A percentile compares a stretch with the other conserved stretches of the same genome.
phyloP scores from a whole-genome alignment of 805 yeast species.

The Candida easanensis region DNA sequence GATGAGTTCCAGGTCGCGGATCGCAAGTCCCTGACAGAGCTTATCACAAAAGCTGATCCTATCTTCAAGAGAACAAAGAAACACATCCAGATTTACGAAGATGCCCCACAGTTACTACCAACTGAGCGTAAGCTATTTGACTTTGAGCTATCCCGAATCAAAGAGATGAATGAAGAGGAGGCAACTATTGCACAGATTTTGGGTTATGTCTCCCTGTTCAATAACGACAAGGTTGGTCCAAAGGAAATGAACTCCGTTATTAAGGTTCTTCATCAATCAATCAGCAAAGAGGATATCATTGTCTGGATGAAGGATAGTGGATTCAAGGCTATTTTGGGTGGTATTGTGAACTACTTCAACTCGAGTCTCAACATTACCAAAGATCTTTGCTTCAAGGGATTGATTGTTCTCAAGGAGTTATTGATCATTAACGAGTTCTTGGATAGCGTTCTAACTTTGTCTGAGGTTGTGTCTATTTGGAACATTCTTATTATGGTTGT shows the following conservation, averaged over 20 bases:
- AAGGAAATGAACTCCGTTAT: constrained; percentile 20
- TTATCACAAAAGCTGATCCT: constrained; percentile 25
- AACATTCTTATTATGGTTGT: constrained; percentile 22
- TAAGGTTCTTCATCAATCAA: constrained; percentile 17
- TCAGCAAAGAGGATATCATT: constrained; percentile 10
- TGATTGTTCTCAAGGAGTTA: constrained; percentile 25
- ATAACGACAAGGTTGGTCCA: constrained; percentile 13
- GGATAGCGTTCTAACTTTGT: constrained; percentile 6
- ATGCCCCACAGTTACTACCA: constrained; percentile 6
- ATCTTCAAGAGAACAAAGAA: constrained; percentile 20
- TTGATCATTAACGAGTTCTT: constrained; percentile 20
- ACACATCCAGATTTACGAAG: constrained; percentile 26
- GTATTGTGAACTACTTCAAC: constrained; percentile 22
- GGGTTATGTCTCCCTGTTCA: constrained; percentile 10
- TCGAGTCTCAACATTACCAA: constrained; percentile 23
- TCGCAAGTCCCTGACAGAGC: constrained; percentile 17
- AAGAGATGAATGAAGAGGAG: constrained; percentile 6
- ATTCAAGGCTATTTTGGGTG: constrained; percentile 10
- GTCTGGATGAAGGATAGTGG: constrained; percentile 23
- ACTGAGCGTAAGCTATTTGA: constrained; percentile 19
- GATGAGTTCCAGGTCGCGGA: constrained; percentile 1
- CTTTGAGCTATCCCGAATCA: constrained; percentile 16
- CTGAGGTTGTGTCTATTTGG: constrained; percentile 18
- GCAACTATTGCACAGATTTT: constrained; percentile 13
- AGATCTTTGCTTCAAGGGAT: constrained; percentile 26